A percentile compares a stretch with the other conserved stretches of the same genome.
Conservation (phyloP, 805 yeast species). For the Kuraishia piskuri region DNA sequence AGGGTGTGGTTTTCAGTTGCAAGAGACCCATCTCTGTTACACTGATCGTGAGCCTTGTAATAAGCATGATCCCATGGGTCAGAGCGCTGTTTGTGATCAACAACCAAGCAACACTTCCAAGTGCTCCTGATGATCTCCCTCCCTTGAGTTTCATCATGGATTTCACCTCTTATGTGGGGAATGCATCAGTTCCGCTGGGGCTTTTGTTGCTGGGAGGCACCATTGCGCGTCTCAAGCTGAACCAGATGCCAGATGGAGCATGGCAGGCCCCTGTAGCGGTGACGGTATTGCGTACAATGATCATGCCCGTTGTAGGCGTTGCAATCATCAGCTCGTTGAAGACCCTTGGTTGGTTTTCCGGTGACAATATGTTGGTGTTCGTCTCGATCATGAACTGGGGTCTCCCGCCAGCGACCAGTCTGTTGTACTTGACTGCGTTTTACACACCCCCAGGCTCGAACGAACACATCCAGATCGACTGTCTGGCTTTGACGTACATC, state of each 20-base stretch:
- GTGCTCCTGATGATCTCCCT: slow-evolving; percentile 82
- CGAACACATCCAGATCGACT: slow-evolving; percentile 67
- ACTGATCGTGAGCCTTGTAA: slow-evolving; percentile 51
- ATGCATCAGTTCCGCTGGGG: slow-evolving; percentile 86
- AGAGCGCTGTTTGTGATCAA: slow-evolving; percentile 58
- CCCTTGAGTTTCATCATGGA: slow-evolving; percentile 84
- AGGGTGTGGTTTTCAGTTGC: slow-evolving; percentile 33
- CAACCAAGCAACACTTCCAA: slow-evolving; percentile 37
- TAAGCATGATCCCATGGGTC: slow-evolving; percentile 85
- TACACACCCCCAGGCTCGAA: slow-evolving; percentile 58
- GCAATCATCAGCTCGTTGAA: slow-evolving; percentile 55
- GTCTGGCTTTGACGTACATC: slow-evolving; percentile 69
- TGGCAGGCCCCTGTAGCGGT: slow-evolving; percentile 57
- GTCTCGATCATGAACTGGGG: slow-evolving; percentile 69
- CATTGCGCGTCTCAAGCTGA: slow-evolving; percentile 62
- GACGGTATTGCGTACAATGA: slow-evolving; percentile 47
- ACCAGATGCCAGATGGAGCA: slow-evolving; percentile 57
- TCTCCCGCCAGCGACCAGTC: slow-evolving; percentile 82
- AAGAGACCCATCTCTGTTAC: slow-evolving; percentile 66
- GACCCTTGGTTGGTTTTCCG: slow-evolving; percentile 54
- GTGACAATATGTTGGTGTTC: slow-evolving; percentile 55
- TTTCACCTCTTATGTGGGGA: slow-evolving; percentile 68
- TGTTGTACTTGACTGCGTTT: slow-evolving; percentile 82
- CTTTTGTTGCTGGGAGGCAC: slow-evolving; percentile 80
- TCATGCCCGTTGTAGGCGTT: slow-evolving; percentile 76